These are phyloP conservation scores for Incumbomyces delicatus DNA, from an alignment of 2,329 filamentous ascomycete species.

Conservation along the genomic window DNA sequence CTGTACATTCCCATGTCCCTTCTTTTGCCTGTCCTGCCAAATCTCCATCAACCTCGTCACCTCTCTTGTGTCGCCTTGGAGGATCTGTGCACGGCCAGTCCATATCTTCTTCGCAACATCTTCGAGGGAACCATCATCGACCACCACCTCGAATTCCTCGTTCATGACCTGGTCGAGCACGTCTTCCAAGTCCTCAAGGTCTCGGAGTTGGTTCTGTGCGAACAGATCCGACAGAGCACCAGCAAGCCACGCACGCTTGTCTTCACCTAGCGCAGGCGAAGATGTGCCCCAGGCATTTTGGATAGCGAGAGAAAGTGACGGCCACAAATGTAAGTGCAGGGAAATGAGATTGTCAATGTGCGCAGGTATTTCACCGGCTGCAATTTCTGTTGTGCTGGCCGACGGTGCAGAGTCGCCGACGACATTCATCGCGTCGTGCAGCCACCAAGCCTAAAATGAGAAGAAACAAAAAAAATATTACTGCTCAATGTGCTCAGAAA, in stretches of 20 bases:
- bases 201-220: constrained; percentile 46
- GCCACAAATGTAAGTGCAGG: constrained; percentile 78
- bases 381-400: constrained; percentile 3
- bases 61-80: constrained; percentile 23
- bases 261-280: constrained; percentile 52
- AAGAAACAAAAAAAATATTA: too few relatives aligned
- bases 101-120: constrained; percentile 66
- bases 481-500: too few relatives aligned
- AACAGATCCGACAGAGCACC: constrained; percentile 79
- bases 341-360: constrained; percentile 81
- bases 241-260: constrained; percentile 95
- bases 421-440: not conserved
- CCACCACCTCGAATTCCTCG: constrained; percentile 87
- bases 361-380: constrained; percentile 46
- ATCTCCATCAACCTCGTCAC: constrained; percentile 51
- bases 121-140: constrained; percentile 79
- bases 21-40: constrained; percentile 32
- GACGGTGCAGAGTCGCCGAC: not conserved
- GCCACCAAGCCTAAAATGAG: too few relatives aligned
- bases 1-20: constrained; percentile 23
- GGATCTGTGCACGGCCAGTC: constrained; percentile 52
- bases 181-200: constrained; percentile 70
- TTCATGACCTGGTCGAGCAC: constrained; percentile 83
- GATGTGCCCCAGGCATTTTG: constrained; percentile 71
- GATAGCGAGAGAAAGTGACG: constrained; percentile 75